These are phyloP conservation scores for Solanum appendiculatum DNA, from an alignment of 257 asterid species.

Conservation along the genomic window DNA sequence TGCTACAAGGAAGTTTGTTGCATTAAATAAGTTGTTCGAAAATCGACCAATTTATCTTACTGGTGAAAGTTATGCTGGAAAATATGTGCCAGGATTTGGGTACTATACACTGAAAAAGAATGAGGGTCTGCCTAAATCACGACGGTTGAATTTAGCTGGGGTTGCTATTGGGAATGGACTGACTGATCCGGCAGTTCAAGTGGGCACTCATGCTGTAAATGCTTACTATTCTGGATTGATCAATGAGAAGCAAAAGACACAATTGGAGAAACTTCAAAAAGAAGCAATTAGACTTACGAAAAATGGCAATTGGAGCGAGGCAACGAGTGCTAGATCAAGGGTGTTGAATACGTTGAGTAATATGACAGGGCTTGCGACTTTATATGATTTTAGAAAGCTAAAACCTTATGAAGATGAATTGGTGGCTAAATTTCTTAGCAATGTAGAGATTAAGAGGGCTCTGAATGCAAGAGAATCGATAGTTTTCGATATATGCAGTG, in stretches of 20 bases:
- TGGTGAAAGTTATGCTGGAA: slow-evolving; percentile 88
- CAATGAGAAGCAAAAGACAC: slow-evolving; percentile 41
- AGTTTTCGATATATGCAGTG: slow-evolving; percentile 39
- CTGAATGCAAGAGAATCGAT: slow-evolving; percentile 39
- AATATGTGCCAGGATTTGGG: slow-evolving; percentile 70
- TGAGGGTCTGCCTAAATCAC: slow-evolving; percentile 15
- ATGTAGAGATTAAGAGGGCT: slow-evolving; percentile 34
- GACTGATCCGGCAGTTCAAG: slow-evolving; percentile 75
- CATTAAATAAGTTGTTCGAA: slow-evolving; percentile 29
- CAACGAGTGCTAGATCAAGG: slow-evolving; percentile 25
- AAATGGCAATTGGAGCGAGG: slow-evolving; percentile 51
- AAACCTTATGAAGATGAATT: slow-evolving; percentile 46
- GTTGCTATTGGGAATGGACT: slow-evolving; percentile 82
- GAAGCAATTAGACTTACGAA: slow-evolving; percentile 16
- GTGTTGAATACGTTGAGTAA: slow-evolving; percentile 28
- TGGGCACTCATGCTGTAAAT: slow-evolving; percentile 42
- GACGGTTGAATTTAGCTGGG: slow-evolving; percentile 49
- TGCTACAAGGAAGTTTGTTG: slow-evolving; percentile 43
- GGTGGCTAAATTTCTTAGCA: slow-evolving; percentile 43
- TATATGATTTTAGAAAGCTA: slow-evolving; percentile 53
- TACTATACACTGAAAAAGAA: slow-evolving; percentile 49
- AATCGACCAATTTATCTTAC: slow-evolving; percentile 52
- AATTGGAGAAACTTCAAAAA: slow-evolving; percentile 43
- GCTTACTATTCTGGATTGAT: slow-evolving; percentile 51
- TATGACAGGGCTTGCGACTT: slow-evolving; percentile 76